These are phyloP conservation scores for Cytospora chrysosperma DNA, from an alignment of 2,329 filamentous ascomycete species.

Conservation along the genomic window DNA sequence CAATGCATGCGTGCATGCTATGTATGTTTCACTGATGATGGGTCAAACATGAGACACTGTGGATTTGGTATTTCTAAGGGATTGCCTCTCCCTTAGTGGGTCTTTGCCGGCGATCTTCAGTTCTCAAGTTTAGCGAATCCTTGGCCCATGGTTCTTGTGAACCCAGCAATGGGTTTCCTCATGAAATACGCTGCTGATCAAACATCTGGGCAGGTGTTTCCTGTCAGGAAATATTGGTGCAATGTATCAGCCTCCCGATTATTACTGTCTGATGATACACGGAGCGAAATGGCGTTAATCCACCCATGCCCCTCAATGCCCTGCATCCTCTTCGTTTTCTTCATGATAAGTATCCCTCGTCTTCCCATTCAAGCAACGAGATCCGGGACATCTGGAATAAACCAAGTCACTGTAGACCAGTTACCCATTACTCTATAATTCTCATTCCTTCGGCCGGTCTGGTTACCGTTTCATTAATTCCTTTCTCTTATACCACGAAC, in stretches of 20 bases:
- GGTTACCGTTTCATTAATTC: neutral
- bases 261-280: neutral
- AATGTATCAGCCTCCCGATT: neutral
- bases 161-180: neutral
- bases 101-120: neutral
- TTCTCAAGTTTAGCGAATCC: neutral
- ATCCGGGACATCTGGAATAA: neutral
- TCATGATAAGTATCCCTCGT: neutral
- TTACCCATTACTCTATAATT: neutral
- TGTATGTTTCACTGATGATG: neutral
- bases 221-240: neutral
- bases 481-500: neutral
- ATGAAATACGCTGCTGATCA: neutral
- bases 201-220: neutral
- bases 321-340: neutral
- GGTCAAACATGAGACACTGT: neutral
- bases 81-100: neutral
- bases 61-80: neutral
- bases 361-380: neutral
- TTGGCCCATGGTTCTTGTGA: neutral
- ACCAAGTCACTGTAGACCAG: neutral
- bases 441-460: neutral
- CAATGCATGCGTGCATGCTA: neutral
- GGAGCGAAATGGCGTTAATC: neutral
- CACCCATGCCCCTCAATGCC: neutral